phyloP scores from a whole-genome alignment of 352 stramenopile species.

The Globisporangium carolinianum region DNA sequence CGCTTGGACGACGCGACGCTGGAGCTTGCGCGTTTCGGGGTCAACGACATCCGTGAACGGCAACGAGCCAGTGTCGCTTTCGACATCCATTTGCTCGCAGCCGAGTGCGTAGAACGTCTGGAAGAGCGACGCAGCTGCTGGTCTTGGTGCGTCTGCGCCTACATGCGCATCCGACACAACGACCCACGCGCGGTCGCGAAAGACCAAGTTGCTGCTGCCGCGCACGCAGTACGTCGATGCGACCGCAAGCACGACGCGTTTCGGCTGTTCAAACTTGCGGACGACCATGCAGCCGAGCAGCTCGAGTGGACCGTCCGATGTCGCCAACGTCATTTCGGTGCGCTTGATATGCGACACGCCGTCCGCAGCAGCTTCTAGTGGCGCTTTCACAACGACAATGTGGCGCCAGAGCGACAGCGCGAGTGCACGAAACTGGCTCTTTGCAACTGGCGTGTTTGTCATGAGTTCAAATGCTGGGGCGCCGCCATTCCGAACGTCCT shows the following conservation, averaged over 20 bases:
- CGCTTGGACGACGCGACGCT: conserved; percentile 1
- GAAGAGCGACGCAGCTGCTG: background rate
- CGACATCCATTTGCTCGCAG: background rate
- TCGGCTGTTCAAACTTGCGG: background rate
- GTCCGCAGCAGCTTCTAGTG: no score
- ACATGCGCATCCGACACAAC: background rate
- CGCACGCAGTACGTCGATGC: no score
- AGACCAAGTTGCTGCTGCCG: no score
- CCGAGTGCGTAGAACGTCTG: conserved; percentile 5
- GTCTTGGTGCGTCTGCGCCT: background rate
- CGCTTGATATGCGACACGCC: no score
- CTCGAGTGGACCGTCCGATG: background rate
- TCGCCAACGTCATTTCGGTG: background rate
- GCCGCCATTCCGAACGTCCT: background rate
- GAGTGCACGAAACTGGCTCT: background rate
- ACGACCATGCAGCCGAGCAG: background rate
- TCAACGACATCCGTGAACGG: background rate
- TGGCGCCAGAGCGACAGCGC: no score
- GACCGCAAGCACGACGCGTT: no score
- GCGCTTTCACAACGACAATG: background rate
- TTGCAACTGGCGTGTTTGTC: conserved; percentile 4
- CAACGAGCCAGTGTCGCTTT: background rate
- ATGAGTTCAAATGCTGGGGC: conserved; percentile 2
- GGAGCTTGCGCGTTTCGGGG: background rate
- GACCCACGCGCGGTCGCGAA: no score